Base-by-base conservation (phyloP, 1,139 yeast genomes). In the Hemisphaericaspora subhashii region DNA sequence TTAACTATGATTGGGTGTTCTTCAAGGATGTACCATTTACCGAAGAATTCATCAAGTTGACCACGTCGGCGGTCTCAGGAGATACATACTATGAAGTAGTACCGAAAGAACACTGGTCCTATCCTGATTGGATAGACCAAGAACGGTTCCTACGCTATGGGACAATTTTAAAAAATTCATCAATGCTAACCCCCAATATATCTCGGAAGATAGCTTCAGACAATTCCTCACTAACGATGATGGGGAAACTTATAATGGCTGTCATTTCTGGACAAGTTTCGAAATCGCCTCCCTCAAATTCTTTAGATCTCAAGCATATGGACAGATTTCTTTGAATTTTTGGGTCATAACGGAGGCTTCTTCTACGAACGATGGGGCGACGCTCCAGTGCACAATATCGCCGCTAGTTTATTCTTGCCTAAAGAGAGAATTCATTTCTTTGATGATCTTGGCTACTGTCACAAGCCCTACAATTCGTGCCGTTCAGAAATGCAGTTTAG, bases 361-460 rank as follows among this genome's bases (percentile, higher is more conserved):
- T 89, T 86, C 66, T 89, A 89, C 60, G 96, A 89, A 60, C 73
- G 96, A 58, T 89, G 97, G 97, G 96, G 96, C 22, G 96, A 89
- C 62, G 96, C 96, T 0, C 96, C 96, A 5, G 79, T 88, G 16
- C 96, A 88, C 62, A 82, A 95, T 3, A 77, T 88, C n/a, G 90
- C 92, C 1, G 94, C 88, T 1, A 72, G 95, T 0, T 68, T 85
- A 42, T 74, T 88, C 58, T 62, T 86, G 47, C 77, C 83, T 44
- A 77, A 74, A 51, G 73, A 74, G 43, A 75, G 84, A 54, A 67
- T 88, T 37, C 95, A 87, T 59, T 86, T 77, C 68, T 88, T 88
- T 57, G 85, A 78, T 40, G 88, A 86, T 52, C 77, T 88, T 25
- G 96, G 96, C 3, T 88, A 88, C 65, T 83, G 62, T 64, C 96